phyloP scores from a whole-genome alignment of 192 early-diverging fungal genomes.

The Coemansia sp. region DNA sequence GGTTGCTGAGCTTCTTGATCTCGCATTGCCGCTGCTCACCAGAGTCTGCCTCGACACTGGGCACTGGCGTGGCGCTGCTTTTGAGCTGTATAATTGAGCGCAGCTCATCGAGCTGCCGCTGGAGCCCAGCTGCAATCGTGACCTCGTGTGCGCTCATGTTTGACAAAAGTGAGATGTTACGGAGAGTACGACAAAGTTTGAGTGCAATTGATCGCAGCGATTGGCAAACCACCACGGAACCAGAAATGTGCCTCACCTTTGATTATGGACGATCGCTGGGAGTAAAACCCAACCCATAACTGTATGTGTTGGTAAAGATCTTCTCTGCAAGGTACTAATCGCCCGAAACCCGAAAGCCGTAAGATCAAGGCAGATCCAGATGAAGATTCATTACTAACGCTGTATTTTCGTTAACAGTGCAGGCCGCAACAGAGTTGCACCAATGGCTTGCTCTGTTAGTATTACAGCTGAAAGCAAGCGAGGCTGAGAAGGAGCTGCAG shows the following conservation, averaged over 20 bases:
- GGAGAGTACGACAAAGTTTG: background rate
- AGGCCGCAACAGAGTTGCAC: background rate
- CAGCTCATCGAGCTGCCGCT: constrained; percentile 43
- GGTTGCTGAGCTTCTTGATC: constrained; percentile 27
- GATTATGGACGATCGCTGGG: no score
- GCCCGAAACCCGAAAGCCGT: background rate
- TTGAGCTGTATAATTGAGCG: constrained; percentile 17
- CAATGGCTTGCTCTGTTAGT: constrained; percentile 4
- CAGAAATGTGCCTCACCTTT: no score
- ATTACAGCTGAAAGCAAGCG: constrained; percentile 4
- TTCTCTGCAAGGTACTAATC: background rate
- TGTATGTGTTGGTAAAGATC: background rate
- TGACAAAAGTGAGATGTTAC: background rate
- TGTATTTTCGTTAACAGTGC: constrained; percentile 7
- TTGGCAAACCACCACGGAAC: no score
- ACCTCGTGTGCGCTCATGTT: constrained; percentile 2
- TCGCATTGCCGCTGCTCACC: constrained; percentile 17
- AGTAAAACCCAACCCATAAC: background rate
- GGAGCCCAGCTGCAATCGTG: constrained; percentile 25
- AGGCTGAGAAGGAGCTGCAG: background rate
- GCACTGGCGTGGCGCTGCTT: background rate
- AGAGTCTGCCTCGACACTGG: background rate
- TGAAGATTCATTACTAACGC: background rate
- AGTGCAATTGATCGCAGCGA: background rate
- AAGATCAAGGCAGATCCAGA: background rate